These are phyloP conservation scores for Grigorovia jiainica DNA, from an alignment of 805 yeast species.

Conservation along the genomic window DNA sequence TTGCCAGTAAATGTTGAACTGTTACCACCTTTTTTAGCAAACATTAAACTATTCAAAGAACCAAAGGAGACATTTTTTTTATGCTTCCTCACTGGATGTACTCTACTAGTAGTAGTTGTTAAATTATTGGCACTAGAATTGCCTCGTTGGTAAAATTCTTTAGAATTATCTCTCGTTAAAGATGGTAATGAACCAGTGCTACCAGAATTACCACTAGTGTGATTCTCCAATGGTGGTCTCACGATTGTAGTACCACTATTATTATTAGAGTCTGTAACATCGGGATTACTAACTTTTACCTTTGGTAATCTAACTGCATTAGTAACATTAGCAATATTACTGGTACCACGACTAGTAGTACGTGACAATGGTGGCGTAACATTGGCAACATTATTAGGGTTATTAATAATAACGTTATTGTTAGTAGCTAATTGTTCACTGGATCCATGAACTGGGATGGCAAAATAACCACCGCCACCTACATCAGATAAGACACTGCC, in stretches of 20 bases:
- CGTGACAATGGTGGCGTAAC: constrained; percentile 9
- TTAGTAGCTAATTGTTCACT: constrained; percentile 4
- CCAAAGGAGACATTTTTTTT: constrained; percentile 28
- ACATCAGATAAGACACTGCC: constrained; percentile 18
- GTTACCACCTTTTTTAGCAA: constrained; percentile 23
- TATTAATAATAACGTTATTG: no score
- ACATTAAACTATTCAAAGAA: constrained; percentile 27
- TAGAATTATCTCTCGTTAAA: neutral
- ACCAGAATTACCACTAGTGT: constrained; percentile 6
- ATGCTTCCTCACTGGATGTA: constrained; percentile 25
- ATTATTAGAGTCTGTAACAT: constrained; percentile 1
- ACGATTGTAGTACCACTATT: no score
- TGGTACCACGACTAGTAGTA: constrained; percentile 12
- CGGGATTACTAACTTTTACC: constrained; percentile 6
- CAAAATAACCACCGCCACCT: constrained; percentile 29
- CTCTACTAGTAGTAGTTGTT: constrained; percentile 9
- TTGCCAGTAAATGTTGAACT: constrained; percentile 16
- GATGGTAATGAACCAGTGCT: constrained; percentile 13
- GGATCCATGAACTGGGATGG: constrained; percentile 22
- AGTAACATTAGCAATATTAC: neutral
- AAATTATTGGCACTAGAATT: constrained; percentile 21
- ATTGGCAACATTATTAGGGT: neutral
- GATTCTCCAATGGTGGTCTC: neutral
- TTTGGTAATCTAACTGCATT: constrained; percentile 2
- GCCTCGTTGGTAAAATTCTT: constrained; percentile 14